Evolutionary conservation across 164 flowering plant genomes (phyloP).

Genomic region (Chimonanthus praecox): DNA sequence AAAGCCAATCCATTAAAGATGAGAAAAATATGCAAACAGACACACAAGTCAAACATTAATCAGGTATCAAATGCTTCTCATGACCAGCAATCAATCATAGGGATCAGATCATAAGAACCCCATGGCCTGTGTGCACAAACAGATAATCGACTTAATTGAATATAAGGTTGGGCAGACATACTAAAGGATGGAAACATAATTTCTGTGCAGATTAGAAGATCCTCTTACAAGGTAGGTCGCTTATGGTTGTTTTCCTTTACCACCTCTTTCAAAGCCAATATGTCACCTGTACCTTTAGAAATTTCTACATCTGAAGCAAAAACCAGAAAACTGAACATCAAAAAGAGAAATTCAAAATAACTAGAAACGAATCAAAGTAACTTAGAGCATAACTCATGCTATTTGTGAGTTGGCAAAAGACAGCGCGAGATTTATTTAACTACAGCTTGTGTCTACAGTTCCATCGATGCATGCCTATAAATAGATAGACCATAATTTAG

Average conservation of each 20-base stretch:
- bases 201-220: not conserved
- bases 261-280: constrained; percentile 14
- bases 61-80: not conserved
- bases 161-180: not conserved
- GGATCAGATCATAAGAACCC: not conserved
- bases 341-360: constrained; percentile 1
- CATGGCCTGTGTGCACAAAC: not conserved
- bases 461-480: no score
- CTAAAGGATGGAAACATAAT: not conserved
- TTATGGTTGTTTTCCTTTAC: constrained; percentile 13
- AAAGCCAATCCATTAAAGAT: not conserved
- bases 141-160: not conserved
- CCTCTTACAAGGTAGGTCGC: constrained; percentile 31
- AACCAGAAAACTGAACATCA: not conserved
- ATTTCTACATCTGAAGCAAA: constrained; percentile 20
- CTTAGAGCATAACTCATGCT: no score
- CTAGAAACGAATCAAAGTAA: not conserved
- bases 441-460: no score
- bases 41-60: not conserved
- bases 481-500: no score
- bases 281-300: constrained; percentile 20
- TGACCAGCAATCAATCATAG: no score
- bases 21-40: not conserved
- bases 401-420: no score
- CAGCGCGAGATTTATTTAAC: no score